Evolutionary conservation across 768 basidiomycete genomes (phyloP), one percentile per base, ranked within the genome.

Genomic region (Naematelia encephala): DNA sequence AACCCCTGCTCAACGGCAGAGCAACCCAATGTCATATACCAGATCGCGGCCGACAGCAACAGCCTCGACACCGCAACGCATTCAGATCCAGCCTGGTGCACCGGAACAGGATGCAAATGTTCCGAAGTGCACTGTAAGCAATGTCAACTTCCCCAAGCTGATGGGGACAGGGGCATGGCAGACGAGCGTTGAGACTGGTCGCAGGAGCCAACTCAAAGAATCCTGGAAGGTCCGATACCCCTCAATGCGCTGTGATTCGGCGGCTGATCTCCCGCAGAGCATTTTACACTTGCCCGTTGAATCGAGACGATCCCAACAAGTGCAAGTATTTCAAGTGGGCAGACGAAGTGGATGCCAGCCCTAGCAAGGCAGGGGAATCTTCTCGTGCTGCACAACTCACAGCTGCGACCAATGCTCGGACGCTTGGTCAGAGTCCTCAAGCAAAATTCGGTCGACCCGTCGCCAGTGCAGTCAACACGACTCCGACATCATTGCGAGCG

Each of bases 261-360:
- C 28, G 8, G 13, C 21, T 45, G 10, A 23, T 25, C 4, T n/a
- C 14, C 29, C n/a, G 13, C 48, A 70, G 68, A 42, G 56, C 59
- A 1, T 70, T 72, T 54, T 72, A 67, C 54, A 56, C 61, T 22
- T 72, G 70, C 55, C 66, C 68, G 10, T 29, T 63, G 11, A 51
- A 50, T 22, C 59, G 62, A 21, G 60, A 70, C 25, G 71, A 73
- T 60, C 64, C 68, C 1, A 43, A 46, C 2, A 55, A 63, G 55
- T 73, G 71, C 54, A 69, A 68, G 49, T 73, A 68, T 64, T 73
- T 73, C 63, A 59, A 64, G 65, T 73, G 71, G 71, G 65, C 54
- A 13, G 71, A 73, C 56, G 68, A 73, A 57, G 14, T 69, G 2
- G 27, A 59, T 13, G 29, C 47, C 5, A 28, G 25, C 10, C 5